phyloP scores from a whole-genome alignment of 805 yeast genomes.

The Kodamaea jinghongensis region DNA sequence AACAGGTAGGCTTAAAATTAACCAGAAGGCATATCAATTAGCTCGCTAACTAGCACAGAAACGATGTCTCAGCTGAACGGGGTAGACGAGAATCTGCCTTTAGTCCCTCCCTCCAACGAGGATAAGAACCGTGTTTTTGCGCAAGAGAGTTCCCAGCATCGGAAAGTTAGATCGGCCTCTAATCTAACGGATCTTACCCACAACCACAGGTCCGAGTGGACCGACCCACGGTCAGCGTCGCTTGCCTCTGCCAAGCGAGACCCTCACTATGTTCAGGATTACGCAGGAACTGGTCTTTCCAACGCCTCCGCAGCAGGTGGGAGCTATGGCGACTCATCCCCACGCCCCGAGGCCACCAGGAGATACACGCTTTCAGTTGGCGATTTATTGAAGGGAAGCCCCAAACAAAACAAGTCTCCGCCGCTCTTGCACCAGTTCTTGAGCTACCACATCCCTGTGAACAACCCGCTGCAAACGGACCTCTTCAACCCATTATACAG shows the following conservation, averaged over 20 bases:
- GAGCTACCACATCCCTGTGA: slow-evolving; percentile 27
- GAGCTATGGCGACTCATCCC: not conserved
- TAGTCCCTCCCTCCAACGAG: not conserved
- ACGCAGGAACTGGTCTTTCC: no score
- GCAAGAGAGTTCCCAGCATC: no score
- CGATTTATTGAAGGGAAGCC: not conserved
- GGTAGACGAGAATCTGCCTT: slow-evolving; percentile 1
- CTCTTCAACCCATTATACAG: slow-evolving; percentile 3
- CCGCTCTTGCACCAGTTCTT: slow-evolving; percentile 31
- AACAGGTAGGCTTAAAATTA: no score
- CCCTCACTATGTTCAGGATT: not conserved
- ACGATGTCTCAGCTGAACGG: no score
- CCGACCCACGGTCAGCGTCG: not conserved
- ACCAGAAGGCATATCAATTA: no score
- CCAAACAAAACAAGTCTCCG: not conserved
- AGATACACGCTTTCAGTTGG: slow-evolving; percentile 4
- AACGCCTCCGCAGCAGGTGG: no score
- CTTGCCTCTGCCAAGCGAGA: not conserved
- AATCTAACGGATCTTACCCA: no score
- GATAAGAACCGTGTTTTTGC: no score
- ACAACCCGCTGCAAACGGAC: slow-evolving; percentile 22
- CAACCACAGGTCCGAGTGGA: no score
- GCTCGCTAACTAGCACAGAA: no score
- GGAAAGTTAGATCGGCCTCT: no score
- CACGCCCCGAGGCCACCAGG: not conserved